Percentiles rank a stretch among this genome's conserved stretches.
These are phyloP conservation scores for Ajuga chamaepitys DNA, from an alignment of 257 asterid species.

Conservation along the genomic window DNA sequence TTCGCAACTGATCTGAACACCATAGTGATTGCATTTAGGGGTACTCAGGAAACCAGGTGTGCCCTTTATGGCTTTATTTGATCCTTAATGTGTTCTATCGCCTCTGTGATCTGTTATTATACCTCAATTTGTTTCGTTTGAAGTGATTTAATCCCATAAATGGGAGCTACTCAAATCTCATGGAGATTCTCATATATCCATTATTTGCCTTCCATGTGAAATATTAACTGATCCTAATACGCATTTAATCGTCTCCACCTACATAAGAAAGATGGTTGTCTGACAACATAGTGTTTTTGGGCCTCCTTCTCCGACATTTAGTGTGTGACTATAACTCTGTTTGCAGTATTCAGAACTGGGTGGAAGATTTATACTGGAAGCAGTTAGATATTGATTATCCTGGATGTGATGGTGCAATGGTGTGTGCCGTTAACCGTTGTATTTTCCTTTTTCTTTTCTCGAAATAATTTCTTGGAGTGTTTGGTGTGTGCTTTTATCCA, in stretches of 20 bases:
- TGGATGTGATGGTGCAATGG: slow-evolving; percentile 91
- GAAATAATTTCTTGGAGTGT: background rate
- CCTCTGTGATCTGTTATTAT: slow-evolving; percentile 8
- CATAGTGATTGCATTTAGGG: slow-evolving; percentile 83
- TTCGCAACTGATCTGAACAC: slow-evolving; percentile 76
- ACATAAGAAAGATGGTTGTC: background rate
- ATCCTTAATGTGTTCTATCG: slow-evolving; percentile 11
- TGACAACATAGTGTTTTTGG: background rate
- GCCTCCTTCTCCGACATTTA: background rate
- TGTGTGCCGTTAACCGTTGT: slow-evolving; percentile 20
- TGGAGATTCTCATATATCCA: background rate
- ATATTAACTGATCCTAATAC: background rate
- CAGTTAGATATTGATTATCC: slow-evolving; percentile 88
- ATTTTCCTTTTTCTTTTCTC: background rate
- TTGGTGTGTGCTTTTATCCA: background rate
- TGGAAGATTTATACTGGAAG: slow-evolving; percentile 95
- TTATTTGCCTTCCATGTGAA: slow-evolving; percentile 8
- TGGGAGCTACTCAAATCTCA: background rate
- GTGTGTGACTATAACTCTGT: slow-evolving; percentile 5
- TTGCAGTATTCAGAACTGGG: slow-evolving; percentile 90
- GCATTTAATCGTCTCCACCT: background rate
- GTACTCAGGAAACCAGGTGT: slow-evolving; percentile 90
- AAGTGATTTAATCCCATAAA: background rate
- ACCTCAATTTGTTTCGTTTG: background rate
- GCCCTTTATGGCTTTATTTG: slow-evolving; percentile 10